Evolutionary conservation across 257 asterid species (phyloP).

Genomic region (Primulina huaijiensis): DNA sequence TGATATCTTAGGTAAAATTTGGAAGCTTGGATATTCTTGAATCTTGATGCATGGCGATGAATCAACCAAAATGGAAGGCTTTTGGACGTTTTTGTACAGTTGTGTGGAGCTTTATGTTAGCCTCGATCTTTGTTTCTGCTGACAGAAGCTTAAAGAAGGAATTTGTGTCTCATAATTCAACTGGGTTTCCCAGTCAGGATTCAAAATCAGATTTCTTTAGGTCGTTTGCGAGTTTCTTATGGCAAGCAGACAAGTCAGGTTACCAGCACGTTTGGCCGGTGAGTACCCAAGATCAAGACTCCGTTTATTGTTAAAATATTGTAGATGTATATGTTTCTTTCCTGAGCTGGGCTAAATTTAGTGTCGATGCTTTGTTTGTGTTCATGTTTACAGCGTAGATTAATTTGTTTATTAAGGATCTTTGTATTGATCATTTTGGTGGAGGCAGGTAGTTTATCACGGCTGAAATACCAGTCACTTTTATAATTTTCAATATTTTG

Average conservation of each 20-base stretch:
- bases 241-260: slow-evolving; percentile 65
- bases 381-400: too few species aligned
- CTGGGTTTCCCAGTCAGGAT: slow-evolving; percentile 23
- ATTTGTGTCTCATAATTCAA: slow-evolving; percentile 24
- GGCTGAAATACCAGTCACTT: slow-evolving; percentile 1
- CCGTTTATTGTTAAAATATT: background rate
- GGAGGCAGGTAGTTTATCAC: background rate
- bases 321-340: too few species aligned
- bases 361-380: too few species aligned
- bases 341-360: too few species aligned
- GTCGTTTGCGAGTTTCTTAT: slow-evolving; percentile 47
- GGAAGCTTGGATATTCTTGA: slow-evolving; percentile 23
- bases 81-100: slow-evolving; percentile 54
- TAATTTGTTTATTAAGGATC: too few species aligned
- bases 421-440: too few species aligned
- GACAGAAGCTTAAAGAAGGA: slow-evolving; percentile 66
- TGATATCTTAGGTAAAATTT: too few species aligned
- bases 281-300: slow-evolving; percentile 30
- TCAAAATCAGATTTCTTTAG: slow-evolving; percentile 39
- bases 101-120: slow-evolving; percentile 66
- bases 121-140: slow-evolving; percentile 77
- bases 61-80: slow-evolving; percentile 51
- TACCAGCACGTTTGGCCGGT: slow-evolving; percentile 96
- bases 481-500: too few species aligned
- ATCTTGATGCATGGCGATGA: slow-evolving; percentile 39